Evolutionary conservation across 371 early-diverging fungal genomes (phyloP).

Genomic region (Choanephora cucurbitarum): DNA sequence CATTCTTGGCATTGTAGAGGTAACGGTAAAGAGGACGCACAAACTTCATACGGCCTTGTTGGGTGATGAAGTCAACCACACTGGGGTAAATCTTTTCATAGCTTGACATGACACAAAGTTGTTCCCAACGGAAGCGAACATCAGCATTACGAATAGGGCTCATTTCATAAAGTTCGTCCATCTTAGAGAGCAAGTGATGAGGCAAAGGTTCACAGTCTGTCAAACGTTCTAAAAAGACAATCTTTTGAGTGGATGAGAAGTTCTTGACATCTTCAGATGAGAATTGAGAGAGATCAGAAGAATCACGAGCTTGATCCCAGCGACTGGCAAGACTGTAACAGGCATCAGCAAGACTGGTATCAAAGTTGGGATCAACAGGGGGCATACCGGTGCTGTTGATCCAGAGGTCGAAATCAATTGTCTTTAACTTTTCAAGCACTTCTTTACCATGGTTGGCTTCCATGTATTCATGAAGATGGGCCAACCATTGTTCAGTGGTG

Average conservation of each 20-base stretch:
- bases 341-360: constrained; percentile 79
- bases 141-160: constrained; percentile 79
- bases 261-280: constrained; percentile 59
- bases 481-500: constrained; percentile 86
- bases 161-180: constrained; percentile 80
- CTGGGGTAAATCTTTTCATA: constrained; percentile 77
- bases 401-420: constrained; percentile 92
- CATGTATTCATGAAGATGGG: constrained; percentile 75
- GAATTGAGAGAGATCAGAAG: constrained; percentile 54
- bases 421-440: constrained; percentile 67
- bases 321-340: constrained; percentile 81
- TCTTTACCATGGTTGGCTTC: constrained; percentile 61
- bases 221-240: constrained; percentile 85
- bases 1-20: constrained; percentile 65
- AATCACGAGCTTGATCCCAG: constrained; percentile 67
- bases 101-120: constrained; percentile 75
- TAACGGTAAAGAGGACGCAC: constrained; percentile 80
- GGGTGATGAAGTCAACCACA: constrained; percentile 77
- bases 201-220: constrained; percentile 70
- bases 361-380: constrained; percentile 84
- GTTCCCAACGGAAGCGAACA: constrained; percentile 87
- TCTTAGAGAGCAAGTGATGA: constrained; percentile 56
- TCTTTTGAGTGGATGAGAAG: constrained; percentile 77
- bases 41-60: constrained; percentile 96
- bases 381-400: constrained; percentile 88